phyloP scores from a whole-genome alignment of 495 filamentous ascomycete species.

The Talaromyces trachyspermus region DNA sequence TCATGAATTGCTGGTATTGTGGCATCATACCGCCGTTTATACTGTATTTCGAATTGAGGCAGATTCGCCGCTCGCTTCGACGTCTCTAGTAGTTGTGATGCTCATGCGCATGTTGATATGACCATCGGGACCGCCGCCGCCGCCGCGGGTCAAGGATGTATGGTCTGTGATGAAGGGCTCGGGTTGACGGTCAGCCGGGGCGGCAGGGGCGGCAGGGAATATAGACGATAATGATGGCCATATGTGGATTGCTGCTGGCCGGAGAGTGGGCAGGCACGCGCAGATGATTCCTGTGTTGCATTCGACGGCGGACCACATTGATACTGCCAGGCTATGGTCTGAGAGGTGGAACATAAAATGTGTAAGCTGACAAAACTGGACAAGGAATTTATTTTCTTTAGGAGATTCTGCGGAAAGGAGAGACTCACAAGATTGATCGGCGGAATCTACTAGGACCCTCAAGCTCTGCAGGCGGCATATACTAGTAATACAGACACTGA shows the following conservation, averaged over 20 bases:
- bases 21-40: too few relatives aligned
- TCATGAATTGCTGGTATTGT: background rate
- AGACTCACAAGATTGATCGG: constrained; percentile 35
- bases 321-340: constrained; percentile 51
- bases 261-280: constrained; percentile 79
- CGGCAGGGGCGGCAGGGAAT: too few relatives aligned
- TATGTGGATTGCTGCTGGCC: constrained; percentile 52
- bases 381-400: too few relatives aligned
- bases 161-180: background rate
- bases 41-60: background rate
- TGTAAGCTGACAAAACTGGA: too few relatives aligned
- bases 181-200: background rate
- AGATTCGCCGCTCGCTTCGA: background rate
- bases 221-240: background rate
- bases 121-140: background rate
- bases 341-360: too few relatives aligned
- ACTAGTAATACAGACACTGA: constrained; percentile 40
- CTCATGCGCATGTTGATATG: background rate
- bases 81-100: background rate
- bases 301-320: constrained; percentile 81
- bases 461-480: constrained; percentile 32
- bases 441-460: constrained; percentile 30
- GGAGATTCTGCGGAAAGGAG: background rate
- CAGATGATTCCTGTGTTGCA: constrained; percentile 84
- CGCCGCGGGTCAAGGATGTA: background rate